Evolutionary conservation across 805 yeast species (phyloP), one percentile per base, ranked within the genome.

Genomic region (Brettanomyces anomalus): DNA sequence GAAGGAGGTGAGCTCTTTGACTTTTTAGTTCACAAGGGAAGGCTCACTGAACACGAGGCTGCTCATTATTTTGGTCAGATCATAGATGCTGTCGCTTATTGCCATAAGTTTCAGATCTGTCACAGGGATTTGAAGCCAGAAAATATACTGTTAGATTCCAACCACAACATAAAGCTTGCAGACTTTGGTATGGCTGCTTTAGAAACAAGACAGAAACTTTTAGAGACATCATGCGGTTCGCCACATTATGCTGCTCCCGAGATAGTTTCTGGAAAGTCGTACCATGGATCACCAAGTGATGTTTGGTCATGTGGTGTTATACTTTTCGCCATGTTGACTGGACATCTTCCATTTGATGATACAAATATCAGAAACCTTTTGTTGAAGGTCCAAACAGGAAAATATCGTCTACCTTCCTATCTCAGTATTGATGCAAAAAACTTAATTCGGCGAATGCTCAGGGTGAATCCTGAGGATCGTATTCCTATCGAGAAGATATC

Each of bases 241-340:
- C 94, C 94, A 16, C 94, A 85, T 65, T 85, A 85, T 60, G 93
- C 93, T 5, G 85, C 94, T 3, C 94, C 94, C 0, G 94, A 85
- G 62, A 84, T 85, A 48, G 90, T 85, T 16, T 72, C 79, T 53
- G 90, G 93, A 15, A 74, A 75, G 53, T 76, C 77, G 43, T 85
- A 85, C 55, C 88, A 84, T 60, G 94, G 94, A 16, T 80, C 85
- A 26, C 88, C 89, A 31, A 79, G 88, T 46, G 94, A 85, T 64
- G 82, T 85, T 34, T 85, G 94, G 94, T 82, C 90, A 5, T 84
- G 93, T 65, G 94, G 94, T 56, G 85, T 85, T 36, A 83, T 85
- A 37, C 65, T 84, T 39, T 85, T 81, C 64, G 93, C 93, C 4
- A 63, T 85, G 39, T 62, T 85, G 44, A 82, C 90, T 2, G 94